phyloP scores from a whole-genome alignment of 2,329 filamentous ascomycete genomes.

The Aspergillus fumigatiaffinis region DNA sequence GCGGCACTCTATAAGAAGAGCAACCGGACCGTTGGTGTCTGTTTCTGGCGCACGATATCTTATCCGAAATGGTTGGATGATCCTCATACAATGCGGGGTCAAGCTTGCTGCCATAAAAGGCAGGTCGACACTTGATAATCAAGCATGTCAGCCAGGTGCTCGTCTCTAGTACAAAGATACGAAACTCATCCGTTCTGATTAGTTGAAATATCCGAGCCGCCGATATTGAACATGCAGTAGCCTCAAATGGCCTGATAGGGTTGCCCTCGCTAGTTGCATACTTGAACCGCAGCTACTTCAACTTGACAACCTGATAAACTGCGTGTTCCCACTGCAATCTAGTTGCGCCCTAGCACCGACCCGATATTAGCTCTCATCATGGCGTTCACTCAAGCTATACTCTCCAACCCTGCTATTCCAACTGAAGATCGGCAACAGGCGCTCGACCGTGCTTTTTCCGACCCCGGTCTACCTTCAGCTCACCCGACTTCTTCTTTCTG shows the following conservation, averaged over 20 bases:
- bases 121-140: too few species aligned
- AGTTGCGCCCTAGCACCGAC: neutral
- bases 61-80: too few species aligned
- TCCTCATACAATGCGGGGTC: too few species aligned
- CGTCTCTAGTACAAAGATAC: neutral
- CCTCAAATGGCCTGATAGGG: neutral
- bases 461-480: constrained; percentile 22
- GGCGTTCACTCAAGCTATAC: constrained; percentile 18
- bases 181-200: neutral
- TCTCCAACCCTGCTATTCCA: constrained; percentile 16
- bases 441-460: constrained; percentile 19
- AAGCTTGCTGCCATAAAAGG: too few species aligned
- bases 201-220: neutral
- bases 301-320: neutral
- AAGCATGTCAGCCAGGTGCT: neutral
- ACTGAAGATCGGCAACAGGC: constrained; percentile 18
- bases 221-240: neutral
- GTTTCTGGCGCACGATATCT: too few species aligned
- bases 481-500: constrained; percentile 34
- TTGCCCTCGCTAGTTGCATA: neutral
- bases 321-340: neutral
- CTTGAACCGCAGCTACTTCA: neutral
- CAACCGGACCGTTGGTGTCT: too few species aligned
- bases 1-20: too few species aligned
- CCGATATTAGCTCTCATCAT: constrained; percentile 11